Conservation (phyloP, 2,329 filamentous ascomycete genomes). For the Pseudocercospora pini-densiflorae region DNA sequence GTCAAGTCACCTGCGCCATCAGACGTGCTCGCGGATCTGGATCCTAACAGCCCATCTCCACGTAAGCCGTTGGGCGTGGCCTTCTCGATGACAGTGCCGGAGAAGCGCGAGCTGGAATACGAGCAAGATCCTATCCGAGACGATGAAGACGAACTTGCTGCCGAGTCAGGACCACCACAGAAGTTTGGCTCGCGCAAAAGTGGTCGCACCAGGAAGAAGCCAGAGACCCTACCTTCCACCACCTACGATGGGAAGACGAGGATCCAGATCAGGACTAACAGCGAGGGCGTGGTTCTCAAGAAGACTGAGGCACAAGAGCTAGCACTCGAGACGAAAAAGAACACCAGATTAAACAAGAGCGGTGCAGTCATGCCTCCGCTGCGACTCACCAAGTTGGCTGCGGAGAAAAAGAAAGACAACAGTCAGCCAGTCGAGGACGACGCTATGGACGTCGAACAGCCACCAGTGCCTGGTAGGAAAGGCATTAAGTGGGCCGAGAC, state of each 20-base stretch:
- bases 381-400: slow-evolving; percentile 48
- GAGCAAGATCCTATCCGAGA: slow-evolving; percentile 16
- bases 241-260: slow-evolving; percentile 43
- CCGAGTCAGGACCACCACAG: slow-evolving; percentile 16
- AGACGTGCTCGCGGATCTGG: slow-evolving; percentile 50
- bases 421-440: slow-evolving; percentile 14
- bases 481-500: slow-evolving; percentile 53
- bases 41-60: slow-evolving; percentile 53
- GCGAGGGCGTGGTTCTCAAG: slow-evolving; percentile 50
- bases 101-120: slow-evolving; percentile 7
- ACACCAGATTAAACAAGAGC: slow-evolving; percentile 58
- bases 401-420: slow-evolving; percentile 21
- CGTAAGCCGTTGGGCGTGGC: slow-evolving; percentile 29
- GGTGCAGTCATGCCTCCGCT: slow-evolving; percentile 49
- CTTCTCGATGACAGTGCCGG: slow-evolving; percentile 8
- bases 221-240: slow-evolving; percentile 31
- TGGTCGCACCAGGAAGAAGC: slow-evolving; percentile 29
- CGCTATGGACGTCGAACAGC: slow-evolving; percentile 25
- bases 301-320: slow-evolving; percentile 55
- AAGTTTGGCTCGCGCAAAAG: slow-evolving; percentile 27
- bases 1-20: neutral
- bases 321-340: slow-evolving; percentile 49
- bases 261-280: slow-evolving; percentile 51
- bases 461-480: slow-evolving; percentile 34
- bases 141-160: slow-evolving; percentile 26